These are phyloP conservation scores for Grigorovia yakushimaensis DNA, from an alignment of 805 yeast species.

Conservation along the genomic window DNA sequence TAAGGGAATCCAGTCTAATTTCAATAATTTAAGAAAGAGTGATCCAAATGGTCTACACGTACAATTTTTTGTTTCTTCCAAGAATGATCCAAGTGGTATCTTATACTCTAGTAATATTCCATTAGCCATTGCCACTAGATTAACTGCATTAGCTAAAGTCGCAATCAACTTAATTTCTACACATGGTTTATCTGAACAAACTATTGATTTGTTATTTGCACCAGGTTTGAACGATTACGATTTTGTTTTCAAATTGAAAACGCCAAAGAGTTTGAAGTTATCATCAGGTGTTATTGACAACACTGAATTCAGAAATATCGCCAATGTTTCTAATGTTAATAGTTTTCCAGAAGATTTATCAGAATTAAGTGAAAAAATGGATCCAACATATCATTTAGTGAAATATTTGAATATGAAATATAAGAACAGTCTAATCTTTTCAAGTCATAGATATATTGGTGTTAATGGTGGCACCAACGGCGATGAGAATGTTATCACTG, in stretches of 20 bases:
- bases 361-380: constrained; percentile 41
- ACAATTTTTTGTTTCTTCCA: constrained; percentile 76
- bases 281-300: constrained; percentile 49
- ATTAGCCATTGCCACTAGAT: constrained; percentile 74
- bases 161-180: constrained; percentile 46
- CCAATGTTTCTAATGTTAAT: constrained; percentile 18
- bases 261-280: constrained; percentile 33
- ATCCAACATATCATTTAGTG: constrained; percentile 51
- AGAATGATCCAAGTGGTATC: constrained; percentile 77
- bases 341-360: constrained; percentile 29
- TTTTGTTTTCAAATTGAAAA: constrained; percentile 54
- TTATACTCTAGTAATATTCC: constrained; percentile 62
- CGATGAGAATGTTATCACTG: constrained; percentile 59
- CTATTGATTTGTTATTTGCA: constrained; percentile 53
- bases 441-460: constrained; percentile 46
- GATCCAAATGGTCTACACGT: constrained; percentile 77
- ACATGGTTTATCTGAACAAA: constrained; percentile 35
- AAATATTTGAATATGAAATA: constrained; percentile 54
- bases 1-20: constrained; percentile 53
- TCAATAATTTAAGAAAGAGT: constrained; percentile 53
- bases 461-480: constrained; percentile 44
- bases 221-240: constrained; percentile 83
- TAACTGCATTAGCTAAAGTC: constrained; percentile 78
- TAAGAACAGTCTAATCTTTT: constrained; percentile 60
- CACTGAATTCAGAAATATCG: constrained; percentile 51